Evolutionary conservation across 2,329 filamentous ascomycete genomes (phyloP).

Genomic region (Karstenula rhodostoma): DNA sequence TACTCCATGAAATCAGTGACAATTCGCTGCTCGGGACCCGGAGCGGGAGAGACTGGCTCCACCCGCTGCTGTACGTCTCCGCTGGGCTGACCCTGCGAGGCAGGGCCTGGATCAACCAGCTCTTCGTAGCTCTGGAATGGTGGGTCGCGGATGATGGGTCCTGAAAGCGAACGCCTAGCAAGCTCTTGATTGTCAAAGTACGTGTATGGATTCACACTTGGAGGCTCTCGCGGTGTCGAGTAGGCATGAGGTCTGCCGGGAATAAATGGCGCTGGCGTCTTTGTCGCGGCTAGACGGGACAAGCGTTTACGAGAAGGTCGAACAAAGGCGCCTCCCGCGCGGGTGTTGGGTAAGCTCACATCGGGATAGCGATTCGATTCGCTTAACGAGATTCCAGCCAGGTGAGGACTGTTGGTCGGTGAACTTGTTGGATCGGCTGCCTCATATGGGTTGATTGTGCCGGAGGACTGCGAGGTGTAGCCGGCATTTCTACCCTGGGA

Average conservation of each 20-base stretch:
- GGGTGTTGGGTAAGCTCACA: background rate
- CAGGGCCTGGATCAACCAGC: background rate
- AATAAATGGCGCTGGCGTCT: background rate
- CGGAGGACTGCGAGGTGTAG: background rate
- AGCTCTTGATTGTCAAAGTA: background rate
- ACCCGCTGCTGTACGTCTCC: background rate
- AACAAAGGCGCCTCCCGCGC: background rate
- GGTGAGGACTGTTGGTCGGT: background rate
- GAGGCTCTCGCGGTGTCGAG: background rate
- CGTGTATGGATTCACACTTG: background rate
- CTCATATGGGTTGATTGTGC: background rate
- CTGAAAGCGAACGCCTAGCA: background rate
- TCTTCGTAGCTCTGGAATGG: background rate
- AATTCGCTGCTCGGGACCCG: constrained; percentile 25
- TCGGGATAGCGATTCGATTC: background rate
- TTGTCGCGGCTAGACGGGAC: background rate
- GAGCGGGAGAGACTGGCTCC: background rate
- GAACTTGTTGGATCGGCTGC: background rate
- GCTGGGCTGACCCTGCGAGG: background rate
- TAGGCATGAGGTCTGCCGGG: background rate
- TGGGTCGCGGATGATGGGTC: background rate
- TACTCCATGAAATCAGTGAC: constrained; percentile 30
- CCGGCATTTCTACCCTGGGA: background rate
- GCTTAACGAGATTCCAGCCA: background rate
- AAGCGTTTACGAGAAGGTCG: background rate